Evolutionary conservation across 1,284 basidiomycete species (phyloP).

Genomic region (Vanrija humicola): DNA sequence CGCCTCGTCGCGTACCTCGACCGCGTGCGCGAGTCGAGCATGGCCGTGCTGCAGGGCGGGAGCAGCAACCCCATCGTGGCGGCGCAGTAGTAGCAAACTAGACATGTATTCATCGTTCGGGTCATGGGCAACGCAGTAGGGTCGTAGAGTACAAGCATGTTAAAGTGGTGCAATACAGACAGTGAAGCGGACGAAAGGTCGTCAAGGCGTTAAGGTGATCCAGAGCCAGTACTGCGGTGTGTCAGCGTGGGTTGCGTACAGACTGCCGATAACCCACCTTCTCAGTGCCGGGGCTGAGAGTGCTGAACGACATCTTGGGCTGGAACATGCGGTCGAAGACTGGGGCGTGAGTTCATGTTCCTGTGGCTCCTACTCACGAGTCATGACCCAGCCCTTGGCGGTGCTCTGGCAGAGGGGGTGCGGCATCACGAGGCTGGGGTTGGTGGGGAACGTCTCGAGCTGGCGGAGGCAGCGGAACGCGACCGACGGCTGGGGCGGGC

Average conservation of each 20-base stretch:
- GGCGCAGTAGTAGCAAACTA: background rate
- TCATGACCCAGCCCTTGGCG: constrained; percentile 78
- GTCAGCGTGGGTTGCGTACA: constrained; percentile 15
- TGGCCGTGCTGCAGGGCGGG: constrained; percentile 66
- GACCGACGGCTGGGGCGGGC: constrained; percentile 49
- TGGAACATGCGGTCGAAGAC: constrained; percentile 88
- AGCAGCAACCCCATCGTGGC: constrained; percentile 66
- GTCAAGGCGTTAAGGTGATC: constrained; percentile 19
- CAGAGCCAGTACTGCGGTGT: constrained; percentile 31
- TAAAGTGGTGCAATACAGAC: background rate
- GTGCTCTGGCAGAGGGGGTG: constrained; percentile 81
- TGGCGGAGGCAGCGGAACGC: constrained; percentile 24
- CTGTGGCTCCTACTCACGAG: constrained; percentile 55
- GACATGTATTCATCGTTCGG: background rate
- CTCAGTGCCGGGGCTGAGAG: constrained; percentile 37
- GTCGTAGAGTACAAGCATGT: background rate
- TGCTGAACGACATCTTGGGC: constrained; percentile 29
- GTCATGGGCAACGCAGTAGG: background rate
- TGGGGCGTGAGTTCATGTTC: constrained; percentile 35
- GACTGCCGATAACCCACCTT: constrained; percentile 42
- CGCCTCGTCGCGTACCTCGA: constrained; percentile 67
- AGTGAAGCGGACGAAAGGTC: background rate
- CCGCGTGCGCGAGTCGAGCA: constrained; percentile 63
- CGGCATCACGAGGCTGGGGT: constrained; percentile 83
- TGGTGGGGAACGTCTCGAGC: constrained; percentile 62